A percentile compares a stretch with the other conserved stretches of the same genome.
These are phyloP conservation scores for Sporothrix protearum DNA, from an alignment of 2,329 filamentous ascomycete species.

Conservation along the genomic window DNA sequence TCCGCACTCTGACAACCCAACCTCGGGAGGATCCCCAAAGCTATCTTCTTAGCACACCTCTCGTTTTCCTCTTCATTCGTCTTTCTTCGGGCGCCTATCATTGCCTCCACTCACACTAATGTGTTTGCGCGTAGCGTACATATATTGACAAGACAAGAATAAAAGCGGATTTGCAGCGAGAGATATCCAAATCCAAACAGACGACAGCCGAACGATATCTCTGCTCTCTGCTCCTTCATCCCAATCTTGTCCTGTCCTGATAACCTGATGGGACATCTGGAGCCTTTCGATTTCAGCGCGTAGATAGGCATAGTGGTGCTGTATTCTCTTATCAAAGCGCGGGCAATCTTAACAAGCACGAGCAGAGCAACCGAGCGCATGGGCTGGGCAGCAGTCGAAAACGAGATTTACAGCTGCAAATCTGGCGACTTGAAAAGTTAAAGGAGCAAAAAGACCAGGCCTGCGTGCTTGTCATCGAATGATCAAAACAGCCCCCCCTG, in stretches of 20 bases:
- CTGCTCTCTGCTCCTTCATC: no score
- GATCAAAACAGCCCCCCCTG: not conserved
- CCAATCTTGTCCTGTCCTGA: not conserved
- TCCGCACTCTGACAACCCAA: conserved; percentile 1
- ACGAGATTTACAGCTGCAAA: not conserved
- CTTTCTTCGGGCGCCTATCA: not conserved
- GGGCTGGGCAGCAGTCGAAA: not conserved
- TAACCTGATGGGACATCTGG: not conserved
- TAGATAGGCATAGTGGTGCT: conserved; percentile 11
- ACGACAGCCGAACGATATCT: not conserved
- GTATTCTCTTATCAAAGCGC: not conserved
- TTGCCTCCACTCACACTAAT: conserved; percentile 5
- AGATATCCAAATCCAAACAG: not conserved
- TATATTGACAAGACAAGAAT: not conserved
- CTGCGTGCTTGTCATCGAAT: not conserved
- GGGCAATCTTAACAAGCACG: not conserved
- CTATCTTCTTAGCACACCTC: not conserved
- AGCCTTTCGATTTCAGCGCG: not conserved
- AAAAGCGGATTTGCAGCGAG: not conserved
- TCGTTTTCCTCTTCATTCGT: not conserved
- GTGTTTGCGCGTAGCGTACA: not conserved
- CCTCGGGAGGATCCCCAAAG: not conserved
- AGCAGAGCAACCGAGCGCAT: not conserved
- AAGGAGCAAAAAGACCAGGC: not conserved
- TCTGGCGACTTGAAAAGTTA: not conserved